Evolutionary conservation across 306 rosid species (phyloP), one percentile per base, ranked within the genome.

Genomic region (Cucumis hystrix): DNA sequence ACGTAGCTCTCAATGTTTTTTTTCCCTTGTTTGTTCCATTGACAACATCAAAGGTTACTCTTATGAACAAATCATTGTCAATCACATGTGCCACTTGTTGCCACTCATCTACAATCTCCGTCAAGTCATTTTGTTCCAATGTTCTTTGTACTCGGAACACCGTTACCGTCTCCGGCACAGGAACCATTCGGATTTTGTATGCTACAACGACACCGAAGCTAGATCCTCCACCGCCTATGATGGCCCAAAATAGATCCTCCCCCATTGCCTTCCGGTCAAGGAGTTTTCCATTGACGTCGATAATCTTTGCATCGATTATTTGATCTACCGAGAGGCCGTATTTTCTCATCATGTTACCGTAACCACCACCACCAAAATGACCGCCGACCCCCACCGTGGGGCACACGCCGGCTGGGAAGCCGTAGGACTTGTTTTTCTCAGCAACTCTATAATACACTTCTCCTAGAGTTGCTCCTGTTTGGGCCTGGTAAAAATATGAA

Each of bases 161-260:
- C 7, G 90, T 87, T 9, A 89, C 93, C 10, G 11, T 81, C 37
- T 83, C 84, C 0, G 93, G 90, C 47, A 89, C 90, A 52, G 4
- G 70, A 74, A 89, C 90, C 8, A 83, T 30, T 21, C 66, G 81
- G 45, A 89, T 52, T 74, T 54, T 88, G 82, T 86, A 88, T 0
- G 92, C 78, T 58, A 86, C 23, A 3, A 86, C 67, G 6, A 88
- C 92, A 3, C 87, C 88, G 43, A 84, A 88, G 65, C 85, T 88
- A 10, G 83, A 85, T 18, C 87, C 92, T 17, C 90, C 90, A 3
- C 88, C 90, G 16, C 92, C 92, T 75, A 5, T 71, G 7, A 84
- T 73, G 11, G 92, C 92, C 92, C 90, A 88, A 45, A 88, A 88
- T 21, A 88, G 75, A 81, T 88, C 90, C 64, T 88, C 92, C 0